A percentile compares a stretch with the other conserved stretches of the same genome.
Conservation (phyloP, 164 flowering plant genomes). For the Paratinospora sagittata region DNA sequence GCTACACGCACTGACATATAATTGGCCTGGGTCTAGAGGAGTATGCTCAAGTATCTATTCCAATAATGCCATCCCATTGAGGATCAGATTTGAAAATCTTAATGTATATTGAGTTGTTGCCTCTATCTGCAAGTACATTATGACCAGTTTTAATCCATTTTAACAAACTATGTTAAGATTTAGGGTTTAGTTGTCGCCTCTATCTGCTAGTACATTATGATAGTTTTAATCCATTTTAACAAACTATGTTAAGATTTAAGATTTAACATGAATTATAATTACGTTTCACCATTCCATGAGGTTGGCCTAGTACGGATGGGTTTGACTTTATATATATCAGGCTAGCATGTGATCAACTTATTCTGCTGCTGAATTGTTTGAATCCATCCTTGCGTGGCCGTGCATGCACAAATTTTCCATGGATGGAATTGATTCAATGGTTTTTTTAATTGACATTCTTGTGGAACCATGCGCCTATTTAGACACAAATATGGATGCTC, state of each 20-base stretch:
- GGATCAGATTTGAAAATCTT: background rate
- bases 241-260: background rate
- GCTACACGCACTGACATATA: too few species aligned
- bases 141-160: too few species aligned
- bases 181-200: too few species aligned
- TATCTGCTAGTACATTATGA: background rate
- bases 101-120: too few species aligned
- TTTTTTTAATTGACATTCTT: background rate
- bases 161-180: background rate
- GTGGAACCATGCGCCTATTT: background rate
- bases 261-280: background rate
- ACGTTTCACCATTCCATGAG: background rate
- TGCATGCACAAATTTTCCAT: background rate
- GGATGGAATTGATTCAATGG: background rate
- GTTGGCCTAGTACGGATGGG: background rate
- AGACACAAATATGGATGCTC: background rate
- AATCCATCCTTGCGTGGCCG: background rate
- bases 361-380: too few species aligned
- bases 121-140: background rate
- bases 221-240: too few species aligned
- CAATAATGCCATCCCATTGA: too few species aligned
- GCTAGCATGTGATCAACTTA: too few species aligned
- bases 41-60: too few species aligned
- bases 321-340: background rate
- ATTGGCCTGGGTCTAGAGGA: too few species aligned